phyloP scores from a whole-genome alignment of 306 rosid species.

The Vigna hirtella region DNA sequence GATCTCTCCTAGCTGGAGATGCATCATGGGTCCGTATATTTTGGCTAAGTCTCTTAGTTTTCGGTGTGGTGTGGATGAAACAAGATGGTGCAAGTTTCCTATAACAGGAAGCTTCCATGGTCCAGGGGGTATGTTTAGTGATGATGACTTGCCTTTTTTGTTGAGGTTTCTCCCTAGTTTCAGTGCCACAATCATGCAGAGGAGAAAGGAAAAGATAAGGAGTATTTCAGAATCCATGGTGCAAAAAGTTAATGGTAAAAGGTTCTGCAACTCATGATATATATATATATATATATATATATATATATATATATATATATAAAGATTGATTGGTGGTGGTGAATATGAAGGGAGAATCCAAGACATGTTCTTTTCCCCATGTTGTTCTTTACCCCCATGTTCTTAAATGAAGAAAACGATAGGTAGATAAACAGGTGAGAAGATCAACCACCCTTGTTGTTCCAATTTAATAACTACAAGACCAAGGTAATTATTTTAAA shows the following conservation, averaged over 20 bases:
- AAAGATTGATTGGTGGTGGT: no score
- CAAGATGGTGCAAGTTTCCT: background rate
- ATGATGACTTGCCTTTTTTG: background rate
- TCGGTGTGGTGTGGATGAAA: background rate
- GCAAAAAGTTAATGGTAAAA: background rate
- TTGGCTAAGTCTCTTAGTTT: background rate
- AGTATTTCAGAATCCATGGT: background rate
- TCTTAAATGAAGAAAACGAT: no score
- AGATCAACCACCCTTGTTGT: no score
- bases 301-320: background rate
- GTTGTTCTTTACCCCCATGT: no score
- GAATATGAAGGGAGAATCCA: no score
- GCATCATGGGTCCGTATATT: background rate
- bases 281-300: background rate
- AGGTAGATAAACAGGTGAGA: no score
- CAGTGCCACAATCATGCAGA: background rate
- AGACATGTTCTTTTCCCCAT: no score
- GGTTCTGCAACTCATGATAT: background rate
- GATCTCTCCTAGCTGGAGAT: no score
- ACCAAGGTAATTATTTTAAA: no score
- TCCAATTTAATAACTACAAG: no score
- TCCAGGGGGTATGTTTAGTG: background rate
- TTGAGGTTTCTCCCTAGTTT: background rate
- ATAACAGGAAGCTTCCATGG: background rate
- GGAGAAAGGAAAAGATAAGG: background rate